Evolutionary conservation across 768 basidiomycete genomes (phyloP).

Genomic region (Mycena polygramma): DNA sequence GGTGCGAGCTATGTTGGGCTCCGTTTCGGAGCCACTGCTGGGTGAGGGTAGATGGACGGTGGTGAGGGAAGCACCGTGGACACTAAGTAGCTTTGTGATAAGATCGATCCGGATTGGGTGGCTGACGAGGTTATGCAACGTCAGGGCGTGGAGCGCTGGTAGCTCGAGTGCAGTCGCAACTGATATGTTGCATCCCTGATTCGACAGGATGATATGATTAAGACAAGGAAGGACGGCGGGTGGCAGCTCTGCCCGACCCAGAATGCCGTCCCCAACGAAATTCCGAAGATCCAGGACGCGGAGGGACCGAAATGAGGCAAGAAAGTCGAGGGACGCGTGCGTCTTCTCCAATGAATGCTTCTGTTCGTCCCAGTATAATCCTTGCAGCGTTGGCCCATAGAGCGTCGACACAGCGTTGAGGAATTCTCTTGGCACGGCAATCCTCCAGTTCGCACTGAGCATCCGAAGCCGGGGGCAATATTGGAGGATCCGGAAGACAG

Average conservation of each 20-base stretch:
- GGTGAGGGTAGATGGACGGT: constrained; percentile 57
- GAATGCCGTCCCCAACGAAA: constrained; percentile 47
- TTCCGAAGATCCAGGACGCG: constrained; percentile 62
- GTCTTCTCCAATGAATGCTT: constrained; percentile 42
- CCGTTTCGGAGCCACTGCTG: constrained; percentile 50
- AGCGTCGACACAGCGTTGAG: constrained; percentile 54
- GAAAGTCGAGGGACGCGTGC: constrained; percentile 50
- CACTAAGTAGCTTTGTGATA: constrained; percentile 54
- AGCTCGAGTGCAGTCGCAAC: constrained; percentile 54
- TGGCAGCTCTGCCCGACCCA: constrained; percentile 28
- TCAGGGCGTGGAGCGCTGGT: constrained; percentile 59
- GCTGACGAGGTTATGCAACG: constrained; percentile 50
- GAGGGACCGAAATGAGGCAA: constrained; percentile 56
- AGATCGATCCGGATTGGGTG: constrained; percentile 38
- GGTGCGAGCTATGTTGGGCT: constrained; percentile 44
- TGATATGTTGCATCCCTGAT: constrained; percentile 50
- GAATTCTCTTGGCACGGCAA: constrained; percentile 58
- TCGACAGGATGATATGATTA: constrained; percentile 59
- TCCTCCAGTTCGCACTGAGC: constrained; percentile 63
- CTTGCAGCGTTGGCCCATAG: constrained; percentile 56
- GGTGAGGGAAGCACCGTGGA: constrained; percentile 55
- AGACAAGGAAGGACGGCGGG: constrained; percentile 56
- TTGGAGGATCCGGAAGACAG: constrained; percentile 58
- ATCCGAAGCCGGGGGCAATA: constrained; percentile 60
- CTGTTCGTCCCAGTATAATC: constrained; percentile 60